phyloP scores from a whole-genome alignment of 331 rosid species.

The Acacia pycnantha region DNA sequence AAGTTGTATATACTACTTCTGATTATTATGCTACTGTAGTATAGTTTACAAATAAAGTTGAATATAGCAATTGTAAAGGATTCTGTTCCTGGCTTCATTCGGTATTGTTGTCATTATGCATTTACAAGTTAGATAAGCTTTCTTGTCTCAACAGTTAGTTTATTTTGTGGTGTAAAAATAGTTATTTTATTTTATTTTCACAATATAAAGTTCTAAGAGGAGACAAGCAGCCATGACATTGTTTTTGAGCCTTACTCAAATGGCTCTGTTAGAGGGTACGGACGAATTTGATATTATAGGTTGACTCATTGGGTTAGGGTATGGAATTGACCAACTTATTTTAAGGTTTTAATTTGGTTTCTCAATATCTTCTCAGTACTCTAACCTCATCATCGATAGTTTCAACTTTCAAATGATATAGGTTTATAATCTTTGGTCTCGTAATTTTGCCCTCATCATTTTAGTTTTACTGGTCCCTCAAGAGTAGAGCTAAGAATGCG shows the following conservation, averaged over 20 bases:
- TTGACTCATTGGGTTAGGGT: neutral
- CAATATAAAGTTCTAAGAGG: neutral
- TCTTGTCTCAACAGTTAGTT: neutral
- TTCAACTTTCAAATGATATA: too few relatives aligned
- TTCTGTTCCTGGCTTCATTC: neutral
- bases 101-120: neutral
- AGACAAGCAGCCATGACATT: neutral
- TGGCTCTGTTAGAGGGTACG: neutral
- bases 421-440: too few relatives aligned
- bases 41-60: too few relatives aligned
- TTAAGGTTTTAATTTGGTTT: too few relatives aligned
- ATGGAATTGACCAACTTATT: neutral
- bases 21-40: constrained; percentile 11
- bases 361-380: too few relatives aligned
- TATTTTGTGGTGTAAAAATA: neutral
- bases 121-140: neutral
- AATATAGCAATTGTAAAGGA: constrained; percentile 3
- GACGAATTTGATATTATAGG: neutral
- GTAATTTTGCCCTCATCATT: too few relatives aligned
- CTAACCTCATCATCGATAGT: too few relatives aligned
- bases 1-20: constrained; percentile 26
- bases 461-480: too few relatives aligned
- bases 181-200: neutral
- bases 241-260: too few relatives aligned
- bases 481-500: too few relatives aligned